A percentile compares a stretch with the other conserved stretches of the same genome.
These are phyloP conservation scores for Phytophthora megakarya DNA, from an alignment of 352 stramenopile species.

Conservation along the genomic window DNA sequence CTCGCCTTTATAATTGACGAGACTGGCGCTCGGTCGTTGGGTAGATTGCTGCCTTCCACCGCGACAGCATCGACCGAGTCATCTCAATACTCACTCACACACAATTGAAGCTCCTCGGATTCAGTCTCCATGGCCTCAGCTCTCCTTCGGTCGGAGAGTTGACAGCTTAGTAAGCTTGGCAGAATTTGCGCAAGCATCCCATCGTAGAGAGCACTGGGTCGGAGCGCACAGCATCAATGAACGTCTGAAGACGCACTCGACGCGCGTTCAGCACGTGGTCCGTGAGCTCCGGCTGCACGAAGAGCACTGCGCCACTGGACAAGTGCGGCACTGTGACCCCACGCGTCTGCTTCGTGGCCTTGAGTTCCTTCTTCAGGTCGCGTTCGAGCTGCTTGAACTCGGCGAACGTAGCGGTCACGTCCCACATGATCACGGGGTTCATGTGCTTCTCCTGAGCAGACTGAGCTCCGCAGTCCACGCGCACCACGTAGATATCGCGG, in stretches of 20 bases:
- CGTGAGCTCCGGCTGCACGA: conserved; percentile 70
- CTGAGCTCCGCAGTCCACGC: conserved; percentile 63
- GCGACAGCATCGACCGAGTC: conserved; percentile 9
- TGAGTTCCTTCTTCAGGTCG: conserved; percentile 67
- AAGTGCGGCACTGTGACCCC: conserved; percentile 62
- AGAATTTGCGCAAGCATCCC: conserved; percentile 75
- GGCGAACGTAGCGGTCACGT: conserved; percentile 75
- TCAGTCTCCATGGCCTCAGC: conserved; percentile 29
- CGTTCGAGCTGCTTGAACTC: conserved; percentile 79
- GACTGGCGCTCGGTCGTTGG: conserved; percentile 7
- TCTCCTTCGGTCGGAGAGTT: conserved; percentile 39
- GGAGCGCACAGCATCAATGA: conserved; percentile 56
- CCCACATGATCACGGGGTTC: conserved; percentile 87
- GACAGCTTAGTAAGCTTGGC: conserved; percentile 62
- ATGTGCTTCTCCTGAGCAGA: conserved; percentile 72
- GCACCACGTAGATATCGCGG: conserved; percentile 75
- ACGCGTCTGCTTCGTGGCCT: conserved; percentile 54
- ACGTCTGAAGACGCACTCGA: conserved; percentile 60
- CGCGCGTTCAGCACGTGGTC: conserved; percentile 70
- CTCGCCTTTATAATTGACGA: conserved; percentile 19
- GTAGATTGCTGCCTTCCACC: conserved; percentile 17
- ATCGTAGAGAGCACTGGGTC: conserved; percentile 51
- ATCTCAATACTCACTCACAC: conserved; percentile 29
- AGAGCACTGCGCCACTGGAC: conserved; percentile 66
- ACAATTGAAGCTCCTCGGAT: conserved; percentile 31